Evolutionary conservation across 441 rosid species (phyloP).

Genomic region (Erysimum cheiri): DNA sequence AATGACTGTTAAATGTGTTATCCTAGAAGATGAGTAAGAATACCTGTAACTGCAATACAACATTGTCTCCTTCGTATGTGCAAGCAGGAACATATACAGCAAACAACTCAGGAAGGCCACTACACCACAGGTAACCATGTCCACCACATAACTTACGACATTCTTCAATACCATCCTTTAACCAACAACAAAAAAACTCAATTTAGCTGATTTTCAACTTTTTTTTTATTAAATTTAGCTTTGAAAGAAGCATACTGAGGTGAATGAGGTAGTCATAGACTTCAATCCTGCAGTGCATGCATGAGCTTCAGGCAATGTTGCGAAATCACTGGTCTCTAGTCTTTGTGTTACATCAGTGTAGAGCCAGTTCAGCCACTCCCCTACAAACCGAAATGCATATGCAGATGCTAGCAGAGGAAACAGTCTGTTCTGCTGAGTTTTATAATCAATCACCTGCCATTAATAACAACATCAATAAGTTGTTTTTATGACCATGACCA

Average conservation of each 20-base stretch:
- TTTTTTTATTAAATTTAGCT: background rate
- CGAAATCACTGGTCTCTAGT: conserved; percentile 76
- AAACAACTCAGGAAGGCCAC: conserved; percentile 90
- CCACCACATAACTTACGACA: conserved; percentile 93
- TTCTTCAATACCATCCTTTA: conserved; percentile 76
- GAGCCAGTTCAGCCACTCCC: conserved; percentile 88
- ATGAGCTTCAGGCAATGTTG: conserved; percentile 88
- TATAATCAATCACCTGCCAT: conserved; percentile 82
- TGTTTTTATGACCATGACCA: background rate
- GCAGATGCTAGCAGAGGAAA: conserved; percentile 94
- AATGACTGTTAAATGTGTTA: background rate
- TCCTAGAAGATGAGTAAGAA: background rate
- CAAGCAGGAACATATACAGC: conserved; percentile 86
- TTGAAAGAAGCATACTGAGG: conserved; percentile 52
- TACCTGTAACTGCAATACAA: conserved; percentile 84
- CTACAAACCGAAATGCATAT: conserved; percentile 87
- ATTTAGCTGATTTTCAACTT: background rate
- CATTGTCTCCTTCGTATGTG: conserved; percentile 89
- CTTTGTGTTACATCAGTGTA: conserved; percentile 79
- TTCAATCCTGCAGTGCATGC: conserved; percentile 93
- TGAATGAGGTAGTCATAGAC: conserved; percentile 81
- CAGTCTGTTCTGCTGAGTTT: conserved; percentile 84
- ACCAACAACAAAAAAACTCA: background rate
- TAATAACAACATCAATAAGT: conserved; percentile 11
- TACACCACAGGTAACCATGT: conserved; percentile 83